These are phyloP conservation scores for Epichloe sp. DNA, from an alignment of 2,329 filamentous ascomycete genomes.

Conservation along the genomic window DNA sequence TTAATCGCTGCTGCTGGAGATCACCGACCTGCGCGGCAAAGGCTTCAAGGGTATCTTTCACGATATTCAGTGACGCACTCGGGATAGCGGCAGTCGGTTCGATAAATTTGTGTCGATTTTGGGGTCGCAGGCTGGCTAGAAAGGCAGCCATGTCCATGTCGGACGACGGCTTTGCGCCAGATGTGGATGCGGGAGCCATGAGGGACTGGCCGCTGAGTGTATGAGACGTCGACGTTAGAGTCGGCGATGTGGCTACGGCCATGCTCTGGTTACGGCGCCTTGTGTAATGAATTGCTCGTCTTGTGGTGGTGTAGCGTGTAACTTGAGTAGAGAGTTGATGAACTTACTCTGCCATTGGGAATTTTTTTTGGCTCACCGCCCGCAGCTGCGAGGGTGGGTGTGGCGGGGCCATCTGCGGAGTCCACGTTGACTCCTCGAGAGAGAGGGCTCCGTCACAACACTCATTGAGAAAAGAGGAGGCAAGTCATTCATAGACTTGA, in stretches of 20 bases:
- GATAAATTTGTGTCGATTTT: conserved; percentile 62
- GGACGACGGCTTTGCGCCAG: conserved; percentile 18
- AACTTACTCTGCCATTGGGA: conserved; percentile 5
- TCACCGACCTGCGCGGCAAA: conserved; percentile 63
- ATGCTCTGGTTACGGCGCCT: conserved; percentile 14
- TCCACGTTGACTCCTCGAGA: too few relatives aligned
- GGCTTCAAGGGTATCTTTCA: conserved; percentile 69
- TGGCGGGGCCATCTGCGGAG: too few relatives aligned
- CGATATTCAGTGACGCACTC: conserved; percentile 55
- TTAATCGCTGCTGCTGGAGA: conserved; percentile 55
- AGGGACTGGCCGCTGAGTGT: conserved; percentile 41
- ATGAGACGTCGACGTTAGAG: conserved; percentile 50
- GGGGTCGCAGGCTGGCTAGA: conserved; percentile 41
- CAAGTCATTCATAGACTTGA: too few relatives aligned
- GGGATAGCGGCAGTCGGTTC: conserved; percentile 56
- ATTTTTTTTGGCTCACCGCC: conserved; percentile 7
- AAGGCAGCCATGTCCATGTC: conserved; percentile 33
- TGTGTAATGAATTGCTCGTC: not conserved
- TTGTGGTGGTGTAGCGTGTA: not conserved
- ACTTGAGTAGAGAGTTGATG: not conserved
- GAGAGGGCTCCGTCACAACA: too few relatives aligned
- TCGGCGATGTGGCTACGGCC: conserved; percentile 37
- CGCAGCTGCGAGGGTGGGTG: too few relatives aligned
- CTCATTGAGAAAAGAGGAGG: too few relatives aligned
- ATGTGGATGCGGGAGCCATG: conserved; percentile 26